Evolutionary conservation across 2,329 filamentous ascomycete genomes (phyloP).

Genomic region (Mycosphaerella sp.): DNA sequence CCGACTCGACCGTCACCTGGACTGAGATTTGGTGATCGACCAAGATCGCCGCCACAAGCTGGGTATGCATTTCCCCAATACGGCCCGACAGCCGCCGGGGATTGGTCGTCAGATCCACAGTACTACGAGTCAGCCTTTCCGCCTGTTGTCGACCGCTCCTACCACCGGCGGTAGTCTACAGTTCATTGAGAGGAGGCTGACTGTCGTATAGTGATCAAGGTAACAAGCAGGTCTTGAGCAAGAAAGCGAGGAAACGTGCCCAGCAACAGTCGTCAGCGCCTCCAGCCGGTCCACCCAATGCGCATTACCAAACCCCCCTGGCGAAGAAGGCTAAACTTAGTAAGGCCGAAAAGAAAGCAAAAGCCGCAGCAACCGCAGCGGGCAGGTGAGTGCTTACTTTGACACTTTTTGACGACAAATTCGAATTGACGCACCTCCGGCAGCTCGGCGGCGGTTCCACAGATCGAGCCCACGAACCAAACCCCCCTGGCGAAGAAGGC

Average conservation of each 20-base stretch:
- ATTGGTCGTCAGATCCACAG: slow-evolving; percentile 8
- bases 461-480: no score
- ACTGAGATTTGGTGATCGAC: neutral
- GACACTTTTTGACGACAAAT: neutral
- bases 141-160: slow-evolving; percentile 9
- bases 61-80: slow-evolving; percentile 10
- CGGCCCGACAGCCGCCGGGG: slow-evolving; percentile 8
- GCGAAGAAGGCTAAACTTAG: neutral
- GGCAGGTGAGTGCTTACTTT: neutral
- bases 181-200: slow-evolving; percentile 8
- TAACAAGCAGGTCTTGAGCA: neutral
- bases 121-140: slow-evolving; percentile 9
- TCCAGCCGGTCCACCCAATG: neutral
- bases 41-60: slow-evolving; percentile 3
- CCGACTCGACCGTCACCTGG: slow-evolving; percentile 1
- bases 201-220: slow-evolving; percentile 3
- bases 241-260: neutral
- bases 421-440: neutral
- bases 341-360: slow-evolving; percentile 1
- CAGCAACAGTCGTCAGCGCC: neutral
- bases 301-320: neutral
- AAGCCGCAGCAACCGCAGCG: neutral
- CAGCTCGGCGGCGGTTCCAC: neutral
- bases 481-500: neutral
- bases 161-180: neutral